Base-by-base conservation (phyloP, 805 yeast species). In the Deakozyma indianensis region DNA sequence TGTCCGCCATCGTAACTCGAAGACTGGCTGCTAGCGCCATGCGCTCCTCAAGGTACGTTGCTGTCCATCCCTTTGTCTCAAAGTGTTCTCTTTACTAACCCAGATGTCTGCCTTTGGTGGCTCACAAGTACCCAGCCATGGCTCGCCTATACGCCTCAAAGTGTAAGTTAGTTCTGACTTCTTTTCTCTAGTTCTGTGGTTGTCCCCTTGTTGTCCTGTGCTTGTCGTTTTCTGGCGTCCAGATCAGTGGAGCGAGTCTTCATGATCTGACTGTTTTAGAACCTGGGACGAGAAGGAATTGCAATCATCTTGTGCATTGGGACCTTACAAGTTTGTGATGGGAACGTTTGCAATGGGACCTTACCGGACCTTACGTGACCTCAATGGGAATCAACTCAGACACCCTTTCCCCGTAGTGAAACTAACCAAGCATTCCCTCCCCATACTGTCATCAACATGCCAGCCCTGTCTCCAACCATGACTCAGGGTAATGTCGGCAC, bases 391-490 rank as follows among this genome's bases (percentile, higher is more conserved):
- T n/a, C n/a, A n/a, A n/a, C n/a, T n/a, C n/a, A n/a, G n/a, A n/a
- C n/a, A n/a, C n/a, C n/a, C n/a, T n/a, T n/a, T n/a, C n/a, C n/a
- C n/a, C n/a, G n/a, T n/a, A n/a, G n/a, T 14, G 28, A 7, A 7
- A 25, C 45, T 47, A 23, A 35, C 42, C 32, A 24, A 47, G 50
- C 74, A 22, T 84, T 76, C 67, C 95, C 95, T 28, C 65, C 78
- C 20, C 96, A 92, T 67, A 77, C 83, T 49, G 79, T 92, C 59
- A 86, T 92, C 57, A 81, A 80, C 63, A 92, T 92, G 98, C 99
- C 98, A 43, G 98, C 99, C 7, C 71, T 92, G 58, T 90, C 97
- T n/a, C 98, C 99, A 53, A 92, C 99, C 45, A 92, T 92, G 99
- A 83, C 96, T 50, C 90, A 84, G 61, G 98, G 98, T 62, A 81